Conservation (phyloP, 2,329 filamentous ascomycete genomes). For the Cordyceps sp. region DNA sequence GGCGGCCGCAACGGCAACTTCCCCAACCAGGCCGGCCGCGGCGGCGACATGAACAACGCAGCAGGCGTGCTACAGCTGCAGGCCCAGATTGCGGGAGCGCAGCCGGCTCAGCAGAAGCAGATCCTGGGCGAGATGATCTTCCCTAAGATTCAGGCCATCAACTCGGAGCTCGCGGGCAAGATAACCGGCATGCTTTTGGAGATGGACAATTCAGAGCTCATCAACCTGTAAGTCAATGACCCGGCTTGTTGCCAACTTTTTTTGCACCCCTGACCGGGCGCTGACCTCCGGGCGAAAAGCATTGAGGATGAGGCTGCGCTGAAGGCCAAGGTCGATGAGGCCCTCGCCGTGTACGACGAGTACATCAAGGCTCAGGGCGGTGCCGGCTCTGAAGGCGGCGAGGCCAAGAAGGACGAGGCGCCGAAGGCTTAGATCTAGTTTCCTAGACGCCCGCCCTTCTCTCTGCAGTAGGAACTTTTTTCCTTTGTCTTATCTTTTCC, state of each 20-base stretch:
- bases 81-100: constrained; percentile 37
- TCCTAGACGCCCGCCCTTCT: constrained; percentile 1
- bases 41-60: constrained; percentile 16
- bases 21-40: constrained; percentile 30
- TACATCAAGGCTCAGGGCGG: constrained; percentile 75
- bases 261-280: constrained; percentile 7
- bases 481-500: constrained; percentile 13
- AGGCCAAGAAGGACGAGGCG: constrained; percentile 32
- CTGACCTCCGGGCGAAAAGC: constrained; percentile 25
- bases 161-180: constrained; percentile 93
- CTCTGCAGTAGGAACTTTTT: constrained; percentile 6
- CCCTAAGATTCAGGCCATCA: constrained; percentile 91
- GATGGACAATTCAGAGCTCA: constrained; percentile 93
- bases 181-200: constrained; percentile 99
- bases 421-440: constrained; percentile 20
- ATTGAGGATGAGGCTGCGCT: constrained; percentile 82
- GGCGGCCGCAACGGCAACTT: constrained; percentile 26
- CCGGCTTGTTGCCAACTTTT: constrained; percentile 2
- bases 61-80: constrained; percentile 36
- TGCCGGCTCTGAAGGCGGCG: constrained; percentile 16
- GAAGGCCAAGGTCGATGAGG: constrained; percentile 92
- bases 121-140: constrained; percentile 95
- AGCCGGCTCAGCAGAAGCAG: constrained; percentile 83
- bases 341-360: constrained; percentile 92
- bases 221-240: constrained; percentile 96